These are phyloP conservation scores for Usnea hakonensis DNA, from an alignment of 495 filamentous ascomycete species.

Conservation along the genomic window DNA sequence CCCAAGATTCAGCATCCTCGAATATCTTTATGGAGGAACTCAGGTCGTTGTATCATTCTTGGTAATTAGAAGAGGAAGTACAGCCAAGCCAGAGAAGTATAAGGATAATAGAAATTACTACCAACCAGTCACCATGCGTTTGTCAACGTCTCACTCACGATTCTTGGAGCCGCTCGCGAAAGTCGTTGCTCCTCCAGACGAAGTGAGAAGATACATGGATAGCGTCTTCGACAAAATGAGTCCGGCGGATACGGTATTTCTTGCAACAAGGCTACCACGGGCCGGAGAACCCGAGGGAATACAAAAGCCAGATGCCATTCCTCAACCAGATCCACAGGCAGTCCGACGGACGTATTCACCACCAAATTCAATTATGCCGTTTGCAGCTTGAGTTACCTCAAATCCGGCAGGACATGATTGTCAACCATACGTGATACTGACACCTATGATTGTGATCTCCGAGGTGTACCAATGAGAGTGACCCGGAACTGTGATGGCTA, in stretches of 20 bases:
- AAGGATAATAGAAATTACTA: conserved; percentile 65
- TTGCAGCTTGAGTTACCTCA: conserved; percentile 9
- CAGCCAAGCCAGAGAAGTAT: conserved; percentile 26
- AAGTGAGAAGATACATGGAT: conserved; percentile 76
- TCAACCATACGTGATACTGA: too few species aligned
- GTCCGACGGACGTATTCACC: conserved; percentile 12
- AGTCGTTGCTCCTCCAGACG: conserved; percentile 70
- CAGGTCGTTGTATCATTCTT: conserved; percentile 48
- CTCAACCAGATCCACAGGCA: neutral
- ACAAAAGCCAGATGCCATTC: neutral
- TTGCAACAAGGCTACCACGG: conserved; percentile 20
- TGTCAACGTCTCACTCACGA: conserved; percentile 53
- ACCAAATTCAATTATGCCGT: conserved; percentile 19
- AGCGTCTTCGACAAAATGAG: conserved; percentile 57
- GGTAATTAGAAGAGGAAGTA: conserved; percentile 42
- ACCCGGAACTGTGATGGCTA: too few species aligned
- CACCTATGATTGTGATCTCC: neutral
- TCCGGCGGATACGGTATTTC: conserved; percentile 17
- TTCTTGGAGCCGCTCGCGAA: conserved; percentile 65
- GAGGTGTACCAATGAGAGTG: neutral
- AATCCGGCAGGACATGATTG: neutral
- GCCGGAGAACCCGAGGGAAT: neutral
- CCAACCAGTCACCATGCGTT: conserved; percentile 78
- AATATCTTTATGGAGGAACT: conserved; percentile 48
- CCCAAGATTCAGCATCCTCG: conserved; percentile 77